A percentile compares a stretch with the other conserved stretches of the same genome.
Conservation (phyloP, 2,329 filamentous ascomycete species). For the Trichophyton simii region DNA sequence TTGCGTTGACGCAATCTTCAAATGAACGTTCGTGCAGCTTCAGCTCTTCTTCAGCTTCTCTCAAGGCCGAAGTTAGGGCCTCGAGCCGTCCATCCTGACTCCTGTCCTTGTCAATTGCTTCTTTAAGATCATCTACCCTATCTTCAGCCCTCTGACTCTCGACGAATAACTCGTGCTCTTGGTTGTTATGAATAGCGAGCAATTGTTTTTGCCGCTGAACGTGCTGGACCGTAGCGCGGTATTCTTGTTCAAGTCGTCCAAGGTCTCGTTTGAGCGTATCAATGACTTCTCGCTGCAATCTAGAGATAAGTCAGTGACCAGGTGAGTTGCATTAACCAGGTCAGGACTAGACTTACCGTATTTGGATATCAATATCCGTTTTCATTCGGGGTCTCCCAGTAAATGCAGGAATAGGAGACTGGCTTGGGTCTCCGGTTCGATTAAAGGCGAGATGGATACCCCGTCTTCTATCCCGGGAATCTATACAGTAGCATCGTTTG, state of each 20-base stretch:
- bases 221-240: conserved; percentile 37
- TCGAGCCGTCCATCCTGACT: conserved; percentile 55
- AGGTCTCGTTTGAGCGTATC: conserved; percentile 46
- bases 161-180: conserved; percentile 39
- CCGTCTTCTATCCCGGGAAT: conserved; percentile 50
- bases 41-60: conserved; percentile 42
- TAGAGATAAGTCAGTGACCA: conserved; percentile 12
- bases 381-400: conserved; percentile 58
- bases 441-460: conserved; percentile 49
- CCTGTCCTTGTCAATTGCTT: conserved; percentile 46
- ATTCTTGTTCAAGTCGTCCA: conserved; percentile 39
- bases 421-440: conserved; percentile 37
- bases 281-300: conserved; percentile 37
- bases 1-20: conserved; percentile 37
- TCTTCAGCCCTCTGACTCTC: conserved; percentile 50
- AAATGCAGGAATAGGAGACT: conserved; percentile 43
- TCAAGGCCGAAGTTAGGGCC: conserved; percentile 45
- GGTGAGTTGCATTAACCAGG: background rate
- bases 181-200: conserved; percentile 39
- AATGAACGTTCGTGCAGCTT: conserved; percentile 33
- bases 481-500: conserved; percentile 50
- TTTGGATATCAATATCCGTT: conserved; percentile 58
- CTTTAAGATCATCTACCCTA: conserved; percentile 52
- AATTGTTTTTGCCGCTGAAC: conserved; percentile 40
- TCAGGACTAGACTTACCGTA: conserved; percentile 32